Conservation (phyloP, 2,329 filamentous ascomycete genomes). For the Gyromitra esculenta region DNA sequence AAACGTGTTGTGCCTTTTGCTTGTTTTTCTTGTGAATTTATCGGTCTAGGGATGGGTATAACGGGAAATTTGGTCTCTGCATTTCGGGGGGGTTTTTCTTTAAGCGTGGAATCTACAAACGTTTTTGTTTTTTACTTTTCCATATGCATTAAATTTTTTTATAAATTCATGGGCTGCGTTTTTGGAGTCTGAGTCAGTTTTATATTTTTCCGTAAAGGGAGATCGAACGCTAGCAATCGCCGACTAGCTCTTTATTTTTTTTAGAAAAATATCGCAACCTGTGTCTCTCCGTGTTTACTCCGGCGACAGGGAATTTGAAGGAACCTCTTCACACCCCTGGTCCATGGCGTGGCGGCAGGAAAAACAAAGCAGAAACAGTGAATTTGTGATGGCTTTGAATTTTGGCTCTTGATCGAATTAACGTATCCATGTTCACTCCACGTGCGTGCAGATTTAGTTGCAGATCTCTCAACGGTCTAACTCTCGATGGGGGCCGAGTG, state of each 20-base stretch:
- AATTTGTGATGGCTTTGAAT: conserved; percentile 35
- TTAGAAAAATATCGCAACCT: conserved; percentile 14
- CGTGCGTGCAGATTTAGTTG: conserved; percentile 47
- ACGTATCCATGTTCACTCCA: conserved; percentile 38
- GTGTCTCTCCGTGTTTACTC: conserved; percentile 15
- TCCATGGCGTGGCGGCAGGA: conserved; percentile 17
- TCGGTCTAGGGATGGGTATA: conserved; percentile 46
- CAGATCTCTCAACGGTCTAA: conserved; percentile 50
- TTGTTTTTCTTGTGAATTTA: conserved; percentile 44
- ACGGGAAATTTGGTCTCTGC: conserved; percentile 43
- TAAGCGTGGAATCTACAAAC: conserved; percentile 39
- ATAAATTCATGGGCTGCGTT: conserved; percentile 32
- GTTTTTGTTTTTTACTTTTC: neutral
- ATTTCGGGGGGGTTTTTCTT: conserved; percentile 34
- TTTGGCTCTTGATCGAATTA: conserved; percentile 23
- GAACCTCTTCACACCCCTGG: neutral
- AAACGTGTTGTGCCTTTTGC: conserved; percentile 33
- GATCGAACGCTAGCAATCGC: conserved; percentile 23
- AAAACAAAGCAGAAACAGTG: conserved; percentile 24
- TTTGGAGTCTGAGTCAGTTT: conserved; percentile 23
- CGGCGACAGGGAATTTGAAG: conserved; percentile 5
- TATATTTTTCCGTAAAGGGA: conserved; percentile 22
- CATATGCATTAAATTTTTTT: conserved; percentile 25
- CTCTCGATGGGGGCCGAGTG: conserved; percentile 34
- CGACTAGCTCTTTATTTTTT: conserved; percentile 10